Evolutionary conservation across 2,329 filamentous ascomycete genomes (phyloP), one percentile per base, ranked within the genome.

Genomic region (Alternaria arbusti): DNA sequence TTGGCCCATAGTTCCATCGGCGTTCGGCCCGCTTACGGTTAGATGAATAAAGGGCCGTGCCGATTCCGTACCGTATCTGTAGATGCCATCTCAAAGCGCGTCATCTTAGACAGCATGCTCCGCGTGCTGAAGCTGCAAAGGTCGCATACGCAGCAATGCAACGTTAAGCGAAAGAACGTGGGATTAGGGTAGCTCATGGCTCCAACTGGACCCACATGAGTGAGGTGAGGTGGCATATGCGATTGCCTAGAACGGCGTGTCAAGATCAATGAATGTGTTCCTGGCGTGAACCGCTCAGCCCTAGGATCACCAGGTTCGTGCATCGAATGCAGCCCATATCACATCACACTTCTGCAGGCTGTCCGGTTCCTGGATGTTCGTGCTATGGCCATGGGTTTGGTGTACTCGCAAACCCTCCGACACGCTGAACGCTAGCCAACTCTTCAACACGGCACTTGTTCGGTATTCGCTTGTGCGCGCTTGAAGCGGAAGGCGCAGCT

Each of bases 351-450:
- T 54, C 66, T 64, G 54, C 59, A 68, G 60, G 56, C 63, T 58
- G 63, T 68, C 66, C 67, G 55, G 70, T 72, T 68, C 70, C 70
- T 70, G 68, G 60, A 67, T 57, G 47, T 61, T 57, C 56, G 65
- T 71, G 71, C 70, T 73, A 66, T 69, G 70, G 66, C 70, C 73
- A 73, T 69, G 59, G 60, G 71, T 74, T 74, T 70, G 64, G 54
- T 67, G 54, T 63, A 61, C 61, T 63, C 43, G 46, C 61, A 46
- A 51, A 59, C 49, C 32, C 51, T 54, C 61, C 50, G 57, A 64
- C 59, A 45, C 57, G 58, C 23, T 60, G 30, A 63, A 57, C 59
- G 40, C 56, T 59, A 57, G 47, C 57, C 52, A 61, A 20, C 54
- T 59, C 63, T 66, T 68, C 59, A 57, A 54, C 26, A 46, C 63